These are phyloP conservation scores for Rhodotorula sp. DNA, from an alignment of 1,284 basidiomycete species.

Conservation along the genomic window DNA sequence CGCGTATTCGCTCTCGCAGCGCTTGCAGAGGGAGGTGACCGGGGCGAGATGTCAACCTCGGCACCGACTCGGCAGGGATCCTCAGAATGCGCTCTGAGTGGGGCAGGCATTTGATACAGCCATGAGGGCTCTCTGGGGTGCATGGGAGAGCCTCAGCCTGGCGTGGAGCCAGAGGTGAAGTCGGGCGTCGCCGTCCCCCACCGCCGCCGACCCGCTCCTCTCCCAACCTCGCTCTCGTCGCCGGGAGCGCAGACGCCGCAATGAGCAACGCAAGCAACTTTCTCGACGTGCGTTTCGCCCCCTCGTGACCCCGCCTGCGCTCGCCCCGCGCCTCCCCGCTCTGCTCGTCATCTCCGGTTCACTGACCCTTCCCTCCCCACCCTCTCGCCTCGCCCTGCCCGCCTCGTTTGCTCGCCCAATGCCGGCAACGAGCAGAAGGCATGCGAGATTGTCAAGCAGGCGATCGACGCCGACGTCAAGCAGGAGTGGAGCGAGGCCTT, in stretches of 20 bases:
- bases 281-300: slow-evolving; percentile 52
- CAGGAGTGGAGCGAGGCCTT: slow-evolving; percentile 93
- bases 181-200: neutral
- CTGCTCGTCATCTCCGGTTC: slow-evolving; percentile 5
- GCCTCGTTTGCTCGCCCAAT: neutral
- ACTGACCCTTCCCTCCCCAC: neutral
- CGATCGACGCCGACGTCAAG: slow-evolving; percentile 92
- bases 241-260: neutral
- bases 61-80: too few species aligned
- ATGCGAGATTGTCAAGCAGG: slow-evolving; percentile 86
- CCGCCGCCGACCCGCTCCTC: neutral
- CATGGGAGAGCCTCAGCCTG: too few species aligned
- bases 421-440: slow-evolving; percentile 66
- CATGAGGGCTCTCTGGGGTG: too few species aligned
- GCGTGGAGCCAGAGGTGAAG: too few species aligned
- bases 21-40: too few species aligned
- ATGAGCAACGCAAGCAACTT: slow-evolving; percentile 55
- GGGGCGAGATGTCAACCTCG: too few species aligned
- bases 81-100: too few species aligned
- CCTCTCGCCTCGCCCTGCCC: neutral
- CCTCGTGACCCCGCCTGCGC: neutral
- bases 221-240: neutral
- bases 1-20: too few species aligned
- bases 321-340: neutral
- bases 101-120: too few species aligned